Evolutionary conservation across 108 stramenopile species (phyloP), one percentile per base, ranked within the genome.

Genomic region (Skeletonema costatum): DNA sequence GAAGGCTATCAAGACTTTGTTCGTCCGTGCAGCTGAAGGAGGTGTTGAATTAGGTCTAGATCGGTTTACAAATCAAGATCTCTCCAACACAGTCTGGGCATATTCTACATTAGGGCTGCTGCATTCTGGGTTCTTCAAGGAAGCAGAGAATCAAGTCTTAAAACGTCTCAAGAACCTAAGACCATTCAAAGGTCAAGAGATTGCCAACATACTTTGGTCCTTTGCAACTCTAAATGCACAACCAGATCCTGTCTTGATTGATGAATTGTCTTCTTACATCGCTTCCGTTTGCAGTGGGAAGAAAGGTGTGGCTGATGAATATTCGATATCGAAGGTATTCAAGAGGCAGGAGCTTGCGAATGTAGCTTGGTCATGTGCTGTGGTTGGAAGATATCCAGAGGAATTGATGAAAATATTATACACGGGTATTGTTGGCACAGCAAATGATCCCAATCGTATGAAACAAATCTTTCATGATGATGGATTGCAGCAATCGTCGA

Each of bases 341-440:
- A 90, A 86, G 39, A 78, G 92, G 25, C 92, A 91, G 70, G 94
- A 95, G 70, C 63, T 93, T 53, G 89, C 91, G 12, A 93, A 93
- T 58, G 75, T 89, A 41, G 87, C 88, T 4, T 93, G 88, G 76
- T 48, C 44, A 5, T 78, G 70, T 38, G 65, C 66, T 30, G 81
- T 94, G 12, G 72, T 88, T 46, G 88, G 89, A 30, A 64, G 81
- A 39, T 95, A 89, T 75, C 89, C 89, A 1, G 50, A 60, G 63
- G 50, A 70, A 16, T 60, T 95, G 29, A 88, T 95, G 71, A 61
- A 74, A 17, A 60, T 86, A 8, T 11, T 92, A 19, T 90, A 91
- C 66, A 67, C 44, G 44, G 93, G 91, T 12, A 71, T 95, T 33
- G 46, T 95, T 62, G 93, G 93, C 51, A 63, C 65, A 16, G 66